Base-by-base conservation (phyloP, 495 filamentous ascomycete genomes). In the Cercophora sp. region DNA sequence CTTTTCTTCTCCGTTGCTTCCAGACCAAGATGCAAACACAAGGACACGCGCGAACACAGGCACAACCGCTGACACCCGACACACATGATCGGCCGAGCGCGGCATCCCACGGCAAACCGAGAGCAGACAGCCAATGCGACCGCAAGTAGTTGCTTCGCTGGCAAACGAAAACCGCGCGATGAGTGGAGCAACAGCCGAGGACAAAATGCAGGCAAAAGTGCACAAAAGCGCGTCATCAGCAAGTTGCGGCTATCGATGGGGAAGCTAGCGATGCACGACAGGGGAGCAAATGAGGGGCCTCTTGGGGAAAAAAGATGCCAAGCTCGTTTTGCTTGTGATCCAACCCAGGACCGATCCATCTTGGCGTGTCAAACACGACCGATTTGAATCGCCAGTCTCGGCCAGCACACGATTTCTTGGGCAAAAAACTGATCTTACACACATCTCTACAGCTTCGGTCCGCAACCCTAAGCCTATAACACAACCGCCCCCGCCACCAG, bases 211-310 rank as follows among this genome's bases (percentile, higher is more conserved):
- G 19, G 40, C 40, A 43, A 25, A 43, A 22, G 40, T n/a, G 40
- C 40, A 43, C n/a, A 43, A 25, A 43, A 25, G 40, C 40, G 40
- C 40, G 40, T 43, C 40, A 43, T 43, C 40, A 43, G 40, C 16
- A 22, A 8, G 13, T 23, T 11, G 40, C 15, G 23, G 40, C 40
- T 43, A 22, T 1, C 19, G 23, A 10, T 8, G 40, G 23, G 20
- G 23, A 22, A 43, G 40, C 40, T 43, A 5, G 8, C 8, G 18
- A 8, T 43, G 40, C 40, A 10, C 18, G 40, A 13, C 39, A 4
- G 16, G 18, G 19, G 20, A 25, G 19, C 5, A 5, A 43, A 43
- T 43, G 40, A 43, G 40, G 40, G 40, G 40, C n/a, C n/a, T 8
- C 6, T 4, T 8, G 8, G 10, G 40, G 19, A 8, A 22, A 18